phyloP scores from a whole-genome alignment of 2,329 filamentous ascomycete species.

The Sclerotinia nivalis region DNA sequence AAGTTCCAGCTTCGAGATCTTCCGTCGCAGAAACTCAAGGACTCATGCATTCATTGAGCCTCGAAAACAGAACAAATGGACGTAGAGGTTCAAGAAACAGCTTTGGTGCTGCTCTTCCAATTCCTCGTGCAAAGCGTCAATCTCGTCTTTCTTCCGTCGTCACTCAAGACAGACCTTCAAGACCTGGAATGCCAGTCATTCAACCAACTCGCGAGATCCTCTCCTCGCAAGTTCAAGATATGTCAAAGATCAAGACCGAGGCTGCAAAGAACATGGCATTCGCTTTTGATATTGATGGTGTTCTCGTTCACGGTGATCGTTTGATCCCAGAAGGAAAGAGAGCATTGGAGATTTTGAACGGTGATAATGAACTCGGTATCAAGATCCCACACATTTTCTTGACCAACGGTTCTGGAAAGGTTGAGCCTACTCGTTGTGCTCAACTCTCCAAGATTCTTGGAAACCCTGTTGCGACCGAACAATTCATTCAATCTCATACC shows the following conservation, averaged over 20 bases:
- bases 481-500: conserved; percentile 77
- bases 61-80: conserved; percentile 58
- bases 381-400: conserved; percentile 70
- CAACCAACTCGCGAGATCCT: conserved; percentile 67
- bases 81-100: conserved; percentile 72
- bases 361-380: conserved; percentile 66
- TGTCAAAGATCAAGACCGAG: conserved; percentile 64
- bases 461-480: conserved; percentile 65
- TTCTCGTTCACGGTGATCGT: conserved; percentile 71
- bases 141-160: conserved; percentile 66
- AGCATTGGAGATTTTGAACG: conserved; percentile 70
- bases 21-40: conserved; percentile 66
- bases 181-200: conserved; percentile 59
- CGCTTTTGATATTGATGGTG: conserved; percentile 76
- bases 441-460: conserved; percentile 68
- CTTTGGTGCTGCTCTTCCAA: conserved; percentile 71
- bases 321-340: conserved; percentile 67
- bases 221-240: conserved; percentile 68
- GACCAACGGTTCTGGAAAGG: conserved; percentile 74
- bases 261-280: conserved; percentile 61
- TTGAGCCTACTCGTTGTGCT: conserved; percentile 62
- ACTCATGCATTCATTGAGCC: conserved; percentile 72
- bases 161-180: conserved; percentile 48
- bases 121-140: conserved; percentile 68
- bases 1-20: conserved; percentile 68